Evolutionary conservation across 805 yeast species (phyloP).

Genomic region (Wickerhamomyces mucosus): DNA sequence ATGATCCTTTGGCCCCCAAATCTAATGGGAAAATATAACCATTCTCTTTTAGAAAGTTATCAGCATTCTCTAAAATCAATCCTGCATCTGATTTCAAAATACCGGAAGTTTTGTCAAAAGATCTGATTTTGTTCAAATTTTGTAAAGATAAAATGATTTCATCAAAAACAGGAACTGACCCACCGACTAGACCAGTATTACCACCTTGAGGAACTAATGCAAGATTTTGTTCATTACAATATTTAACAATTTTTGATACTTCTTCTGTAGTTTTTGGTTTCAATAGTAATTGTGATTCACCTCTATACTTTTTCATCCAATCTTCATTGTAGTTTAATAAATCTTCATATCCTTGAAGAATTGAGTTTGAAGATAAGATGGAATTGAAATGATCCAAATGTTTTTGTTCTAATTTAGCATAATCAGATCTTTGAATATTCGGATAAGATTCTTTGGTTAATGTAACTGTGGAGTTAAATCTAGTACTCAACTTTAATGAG

Average conservation of each 20-base stretch:
- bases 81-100: slow-evolving; percentile 88
- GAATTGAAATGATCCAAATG: slow-evolving; percentile 56
- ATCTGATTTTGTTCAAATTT: slow-evolving; percentile 65
- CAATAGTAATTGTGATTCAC: slow-evolving; percentile 73
- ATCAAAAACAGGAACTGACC: slow-evolving; percentile 86
- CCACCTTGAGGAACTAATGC: slow-evolving; percentile 98
- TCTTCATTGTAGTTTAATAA: slow-evolving; percentile 73
- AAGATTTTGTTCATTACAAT: slow-evolving; percentile 66
- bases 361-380: slow-evolving; percentile 42
- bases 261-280: slow-evolving; percentile 78
- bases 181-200: slow-evolving; percentile 93
- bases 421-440: slow-evolving; percentile 40
- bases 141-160: slow-evolving; percentile 71
- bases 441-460: slow-evolving; percentile 69
- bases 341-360: slow-evolving; percentile 50
- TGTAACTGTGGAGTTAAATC: slow-evolving; percentile 18
- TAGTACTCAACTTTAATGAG: slow-evolving; percentile 2
- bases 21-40: slow-evolving; percentile 91
- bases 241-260: slow-evolving; percentile 63
- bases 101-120: slow-evolving; percentile 77
- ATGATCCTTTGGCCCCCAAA: slow-evolving; percentile 93
- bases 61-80: slow-evolving; percentile 78
- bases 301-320: slow-evolving; percentile 89
- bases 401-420: slow-evolving; percentile 38
- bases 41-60: slow-evolving; percentile 62